Conservation (phyloP, 2,329 filamentous ascomycete species). For the Emmonsiellopsis sp. region DNA sequence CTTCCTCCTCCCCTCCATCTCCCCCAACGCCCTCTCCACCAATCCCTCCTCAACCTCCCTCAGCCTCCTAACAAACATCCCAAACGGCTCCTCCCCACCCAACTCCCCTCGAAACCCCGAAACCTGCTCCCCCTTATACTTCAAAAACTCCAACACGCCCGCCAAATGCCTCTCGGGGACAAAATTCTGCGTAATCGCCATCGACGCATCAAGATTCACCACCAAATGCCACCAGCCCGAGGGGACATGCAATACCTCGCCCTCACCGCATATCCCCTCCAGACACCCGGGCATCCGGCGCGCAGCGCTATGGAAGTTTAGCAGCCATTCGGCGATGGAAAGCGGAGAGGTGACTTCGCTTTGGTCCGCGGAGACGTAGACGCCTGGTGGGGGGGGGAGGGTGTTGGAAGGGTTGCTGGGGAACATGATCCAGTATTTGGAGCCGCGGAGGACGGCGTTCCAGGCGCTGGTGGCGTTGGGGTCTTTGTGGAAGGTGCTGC, state of each 20-base stretch:
- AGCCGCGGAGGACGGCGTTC: slow-evolving; percentile 84
- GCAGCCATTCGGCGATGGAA: slow-evolving; percentile 92
- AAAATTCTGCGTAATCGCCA: slow-evolving; percentile 93
- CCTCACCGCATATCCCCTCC: slow-evolving; percentile 74
- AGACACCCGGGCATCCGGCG: slow-evolving; percentile 64
- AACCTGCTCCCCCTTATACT: slow-evolving; percentile 73
- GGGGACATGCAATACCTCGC: slow-evolving; percentile 86
- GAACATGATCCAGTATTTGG: slow-evolving; percentile 99
- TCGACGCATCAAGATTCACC: slow-evolving; percentile 72
- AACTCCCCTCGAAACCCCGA: slow-evolving; percentile 66
- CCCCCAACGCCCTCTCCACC: slow-evolving; percentile 58
- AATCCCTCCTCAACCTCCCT: slow-evolving; percentile 42
- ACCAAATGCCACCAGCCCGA: slow-evolving; percentile 97
- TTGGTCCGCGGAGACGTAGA: slow-evolving; percentile 79
- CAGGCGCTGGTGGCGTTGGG: slow-evolving; percentile 66
- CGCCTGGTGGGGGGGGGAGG: slow-evolving; percentile 60
- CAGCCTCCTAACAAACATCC: slow-evolving; percentile 64
- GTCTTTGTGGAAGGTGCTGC: slow-evolving; percentile 89
- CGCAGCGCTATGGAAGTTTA: slow-evolving; percentile 80
- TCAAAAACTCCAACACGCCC: slow-evolving; percentile 69
- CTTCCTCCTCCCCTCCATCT: slow-evolving; percentile 62
- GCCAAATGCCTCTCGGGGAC: slow-evolving; percentile 66
- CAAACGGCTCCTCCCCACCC: slow-evolving; percentile 58
- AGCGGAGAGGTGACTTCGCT: slow-evolving; percentile 90
- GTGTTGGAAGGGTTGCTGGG: slow-evolving; percentile 42